A percentile compares a stretch with the other conserved stretches of the same genome.
phyloP scores from a whole-genome alignment of 139 green algal genomes.

The Coccomyxa sp. region DNA sequence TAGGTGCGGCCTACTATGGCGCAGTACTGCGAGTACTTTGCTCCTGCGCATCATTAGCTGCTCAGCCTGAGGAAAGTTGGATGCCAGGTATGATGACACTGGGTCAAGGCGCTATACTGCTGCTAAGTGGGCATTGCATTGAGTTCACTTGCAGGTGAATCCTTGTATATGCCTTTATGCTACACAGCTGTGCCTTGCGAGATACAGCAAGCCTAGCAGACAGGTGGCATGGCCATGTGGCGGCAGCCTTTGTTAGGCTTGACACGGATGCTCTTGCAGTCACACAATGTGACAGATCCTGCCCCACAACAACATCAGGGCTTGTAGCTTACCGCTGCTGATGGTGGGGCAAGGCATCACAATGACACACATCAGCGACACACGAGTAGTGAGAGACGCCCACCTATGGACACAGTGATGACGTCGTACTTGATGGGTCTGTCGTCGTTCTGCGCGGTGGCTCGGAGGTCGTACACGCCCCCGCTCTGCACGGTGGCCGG shows the following conservation, averaged over 20 bases:
- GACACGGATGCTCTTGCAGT: neutral
- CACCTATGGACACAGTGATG: constrained; percentile 39
- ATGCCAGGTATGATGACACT: neutral
- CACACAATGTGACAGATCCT: neutral
- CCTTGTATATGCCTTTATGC: no score
- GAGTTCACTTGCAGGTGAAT: neutral
- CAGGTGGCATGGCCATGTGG: no score
- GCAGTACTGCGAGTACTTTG: constrained; percentile 87
- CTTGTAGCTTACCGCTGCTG: neutral
- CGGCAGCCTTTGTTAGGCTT: no score
- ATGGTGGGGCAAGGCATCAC: neutral
- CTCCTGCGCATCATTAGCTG: neutral
- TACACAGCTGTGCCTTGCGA: no score
- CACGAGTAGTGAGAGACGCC: neutral
- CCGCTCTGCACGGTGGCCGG: constrained; percentile 87
- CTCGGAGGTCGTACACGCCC: constrained; percentile 68
- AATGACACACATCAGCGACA: neutral
- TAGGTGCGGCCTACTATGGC: constrained; percentile 87
- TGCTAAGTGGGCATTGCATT: neutral
- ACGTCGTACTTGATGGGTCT: constrained; percentile 56
- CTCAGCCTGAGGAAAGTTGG: neutral
- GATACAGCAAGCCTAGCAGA: no score
- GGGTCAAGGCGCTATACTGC: neutral
- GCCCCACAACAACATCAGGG: neutral
- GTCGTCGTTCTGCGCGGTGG: constrained; percentile 28